These are phyloP conservation scores for Fusarium newnesense DNA, from an alignment of 2,329 filamentous ascomycete species.

Conservation along the genomic window DNA sequence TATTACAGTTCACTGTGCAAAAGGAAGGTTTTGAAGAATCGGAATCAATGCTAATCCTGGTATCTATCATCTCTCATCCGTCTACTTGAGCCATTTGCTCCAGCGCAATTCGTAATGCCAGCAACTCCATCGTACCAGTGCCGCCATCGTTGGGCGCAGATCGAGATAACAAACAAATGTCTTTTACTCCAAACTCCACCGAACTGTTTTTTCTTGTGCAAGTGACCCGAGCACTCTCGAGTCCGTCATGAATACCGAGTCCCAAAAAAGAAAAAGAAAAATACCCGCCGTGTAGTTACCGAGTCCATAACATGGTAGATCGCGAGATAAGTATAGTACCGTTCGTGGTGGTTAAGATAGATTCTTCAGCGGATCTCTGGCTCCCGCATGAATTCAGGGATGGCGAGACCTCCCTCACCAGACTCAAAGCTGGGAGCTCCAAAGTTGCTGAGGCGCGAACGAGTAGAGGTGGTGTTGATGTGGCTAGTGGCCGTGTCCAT, in stretches of 20 bases:
- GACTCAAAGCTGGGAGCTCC: constrained; percentile 46
- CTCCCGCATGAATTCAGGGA: constrained; percentile 57
- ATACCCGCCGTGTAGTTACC: not conserved
- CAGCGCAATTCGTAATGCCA: not conserved
- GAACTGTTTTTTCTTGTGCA: not conserved
- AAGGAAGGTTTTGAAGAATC: not conserved
- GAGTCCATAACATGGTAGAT: not conserved
- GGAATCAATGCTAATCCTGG: constrained; percentile 3
- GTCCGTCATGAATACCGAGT: not conserved
- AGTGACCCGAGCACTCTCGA: not conserved
- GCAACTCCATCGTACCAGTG: not conserved
- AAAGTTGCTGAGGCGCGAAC: constrained; percentile 44
- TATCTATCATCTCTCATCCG: constrained; percentile 27
- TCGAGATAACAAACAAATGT: constrained; percentile 16
- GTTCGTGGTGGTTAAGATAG: not conserved
- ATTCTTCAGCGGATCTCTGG: constrained; percentile 52
- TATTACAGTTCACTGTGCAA: not conserved
- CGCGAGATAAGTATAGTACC: not conserved
- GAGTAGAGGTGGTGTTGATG: constrained; percentile 6
- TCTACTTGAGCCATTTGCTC: constrained; percentile 21
- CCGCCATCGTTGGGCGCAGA: constrained; percentile 2
- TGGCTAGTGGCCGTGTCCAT: constrained; percentile 34
- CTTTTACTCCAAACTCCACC: constrained; percentile 21
- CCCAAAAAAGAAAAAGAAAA: not conserved
- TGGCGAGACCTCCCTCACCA: constrained; percentile 49